Base-by-base conservation (phyloP, 73 alveolate genomes). In the Paramecium octaurelia region DNA sequence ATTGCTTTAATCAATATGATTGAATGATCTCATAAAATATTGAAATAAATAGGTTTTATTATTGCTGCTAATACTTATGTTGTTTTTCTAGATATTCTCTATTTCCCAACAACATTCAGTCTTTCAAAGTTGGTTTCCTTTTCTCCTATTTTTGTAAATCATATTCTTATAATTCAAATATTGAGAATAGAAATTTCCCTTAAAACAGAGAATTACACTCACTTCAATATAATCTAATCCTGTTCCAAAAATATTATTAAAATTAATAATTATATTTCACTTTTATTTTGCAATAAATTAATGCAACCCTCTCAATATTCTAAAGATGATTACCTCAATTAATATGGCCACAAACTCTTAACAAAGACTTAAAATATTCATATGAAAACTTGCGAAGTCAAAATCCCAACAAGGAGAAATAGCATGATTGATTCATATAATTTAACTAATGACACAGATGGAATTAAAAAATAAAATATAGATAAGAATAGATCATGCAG, bases 401-500 rank as follows among this genome's bases (percentile, higher is more conserved):
- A 64, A 0, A 2, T 8, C 16, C 83, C 83, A 23, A 8, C 24
- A 6, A 27, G 83, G 11, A 64, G 44, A 64, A 18, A 11, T 0
- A 64, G 83, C 8, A 64, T 64, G 83, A 64, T 64, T 16, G 83
- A 34, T 29, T 0, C 83, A 6, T 3, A 20, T 23, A n/a, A 35
- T 6, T 34, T 64, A 27, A 34, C 12, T 64, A 64, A 64, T 16
- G 83, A 64, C 8, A 21, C 20, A 11, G 83, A 58, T 20, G 27
- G 83, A 2, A 64, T 64, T 34, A 64, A 64, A 64, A 64, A 21
- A 42, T 11, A 8, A 24, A 64, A 24, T 1, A 27, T 9, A 0
- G 91, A 80, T 2, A 80, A 80, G 44, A 58, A 80, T 43, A 38
- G 54, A 18, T 80, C 91, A 24, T 80, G 91, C 48, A 43, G 64